Evolutionary conservation across 495 filamentous ascomycete species (phyloP).

Genomic region (Neurospora intermedia): DNA sequence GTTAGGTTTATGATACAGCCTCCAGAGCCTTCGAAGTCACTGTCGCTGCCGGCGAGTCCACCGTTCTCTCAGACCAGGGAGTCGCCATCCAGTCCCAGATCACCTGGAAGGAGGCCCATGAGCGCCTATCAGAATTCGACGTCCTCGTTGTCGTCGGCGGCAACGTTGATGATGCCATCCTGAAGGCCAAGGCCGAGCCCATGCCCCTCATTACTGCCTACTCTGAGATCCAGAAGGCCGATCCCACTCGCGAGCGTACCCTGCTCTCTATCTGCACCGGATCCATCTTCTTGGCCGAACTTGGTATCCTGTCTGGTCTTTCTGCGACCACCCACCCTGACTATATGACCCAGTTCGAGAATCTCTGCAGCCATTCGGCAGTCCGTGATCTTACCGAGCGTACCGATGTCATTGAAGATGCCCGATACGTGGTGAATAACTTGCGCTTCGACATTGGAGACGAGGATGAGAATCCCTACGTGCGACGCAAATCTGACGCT

Average conservation of each 20-base stretch:
- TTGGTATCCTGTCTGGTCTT: conserved; percentile 60
- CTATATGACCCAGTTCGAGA: conserved; percentile 53
- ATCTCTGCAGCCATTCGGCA: conserved; percentile 54
- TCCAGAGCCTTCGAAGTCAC: conserved; percentile 56
- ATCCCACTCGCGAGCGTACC: conserved; percentile 60
- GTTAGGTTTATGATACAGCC: conserved; percentile 18
- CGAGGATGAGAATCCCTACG: conserved; percentile 64
- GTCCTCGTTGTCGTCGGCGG: conserved; percentile 62
- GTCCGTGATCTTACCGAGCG: conserved; percentile 45
- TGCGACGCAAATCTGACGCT: conserved; percentile 53
- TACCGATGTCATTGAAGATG: conserved; percentile 61
- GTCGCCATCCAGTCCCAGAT: conserved; percentile 66
- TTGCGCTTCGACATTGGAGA: conserved; percentile 64
- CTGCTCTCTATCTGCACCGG: conserved; percentile 70
- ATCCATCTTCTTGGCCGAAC: conserved; percentile 57
- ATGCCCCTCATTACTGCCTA: conserved; percentile 54
- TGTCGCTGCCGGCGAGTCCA: conserved; percentile 47
- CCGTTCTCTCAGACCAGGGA: conserved; percentile 57
- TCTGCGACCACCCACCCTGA: conserved; percentile 62
- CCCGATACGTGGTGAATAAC: conserved; percentile 73
- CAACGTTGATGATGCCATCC: conserved; percentile 31
- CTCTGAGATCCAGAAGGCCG: conserved; percentile 53
- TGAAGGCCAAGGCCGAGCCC: conserved; percentile 51
- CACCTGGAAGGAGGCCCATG: conserved; percentile 52
- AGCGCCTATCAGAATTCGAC: conserved; percentile 57